A percentile compares a stretch with the other conserved stretches of the same genome.
Evolutionary conservation across 192 early-diverging fungal genomes (phyloP).

Genomic region (Lobosporangium transversale): DNA sequence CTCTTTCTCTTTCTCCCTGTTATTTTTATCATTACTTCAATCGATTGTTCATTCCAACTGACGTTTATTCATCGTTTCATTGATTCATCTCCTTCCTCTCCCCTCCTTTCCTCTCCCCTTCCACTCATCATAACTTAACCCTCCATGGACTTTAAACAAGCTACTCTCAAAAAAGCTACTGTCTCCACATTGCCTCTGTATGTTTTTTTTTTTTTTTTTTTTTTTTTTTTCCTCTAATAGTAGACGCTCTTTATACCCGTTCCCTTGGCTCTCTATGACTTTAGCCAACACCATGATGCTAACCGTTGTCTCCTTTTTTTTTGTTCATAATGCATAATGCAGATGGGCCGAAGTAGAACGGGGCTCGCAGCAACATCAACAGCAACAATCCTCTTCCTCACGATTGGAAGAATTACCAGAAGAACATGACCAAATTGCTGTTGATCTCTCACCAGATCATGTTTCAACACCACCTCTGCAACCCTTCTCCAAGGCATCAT

Average conservation of each 20-base stretch:
- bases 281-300: not conserved
- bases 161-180: slow-evolving; percentile 41
- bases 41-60: too few species aligned
- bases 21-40: too few species aligned
- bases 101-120: not conserved
- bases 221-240: not conserved
- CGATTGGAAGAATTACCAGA: slow-evolving; percentile 3
- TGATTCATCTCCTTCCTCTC: too few species aligned
- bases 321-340: not conserved
- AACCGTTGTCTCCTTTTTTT: not conserved
- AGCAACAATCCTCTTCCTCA: not conserved
- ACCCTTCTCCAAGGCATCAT: not conserved
- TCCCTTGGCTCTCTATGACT: too few species aligned
- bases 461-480: not conserved
- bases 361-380: not conserved
- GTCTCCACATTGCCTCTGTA: slow-evolving; percentile 43
- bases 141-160: slow-evolving; percentile 40
- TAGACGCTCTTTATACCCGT: too few species aligned
- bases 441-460: not conserved
- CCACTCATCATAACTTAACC: not conserved
- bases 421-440: not conserved
- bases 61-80: too few species aligned
- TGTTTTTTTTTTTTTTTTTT: slow-evolving; percentile 7
- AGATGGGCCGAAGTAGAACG: slow-evolving; percentile 18
- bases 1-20: too few species aligned